Evolutionary conservation across 2,329 filamentous ascomycete genomes (phyloP).

Genomic region (Nemania sp.): DNA sequence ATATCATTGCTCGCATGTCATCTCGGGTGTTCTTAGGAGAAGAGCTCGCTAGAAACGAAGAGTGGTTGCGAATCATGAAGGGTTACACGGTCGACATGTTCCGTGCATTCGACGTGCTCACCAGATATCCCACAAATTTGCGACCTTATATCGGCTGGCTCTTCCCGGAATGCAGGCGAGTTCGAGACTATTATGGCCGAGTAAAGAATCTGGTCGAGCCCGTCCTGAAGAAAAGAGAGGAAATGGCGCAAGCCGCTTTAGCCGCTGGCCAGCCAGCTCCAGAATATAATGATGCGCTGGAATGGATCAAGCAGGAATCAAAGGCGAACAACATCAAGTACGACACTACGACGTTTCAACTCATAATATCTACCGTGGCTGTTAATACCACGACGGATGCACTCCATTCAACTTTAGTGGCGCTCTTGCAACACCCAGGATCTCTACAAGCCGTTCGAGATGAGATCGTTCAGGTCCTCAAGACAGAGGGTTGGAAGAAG

Average conservation of each 20-base stretch:
- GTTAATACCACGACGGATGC: conserved; percentile 45
- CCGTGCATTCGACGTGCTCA: conserved; percentile 40
- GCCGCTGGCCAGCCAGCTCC: conserved; percentile 24
- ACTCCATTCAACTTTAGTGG: conserved; percentile 43
- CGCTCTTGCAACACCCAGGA: conserved; percentile 48
- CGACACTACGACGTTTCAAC: conserved; percentile 38
- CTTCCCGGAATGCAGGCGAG: conserved; percentile 43
- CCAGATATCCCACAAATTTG: conserved; percentile 44
- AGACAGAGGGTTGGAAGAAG: conserved; percentile 33
- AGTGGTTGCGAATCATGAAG: conserved; percentile 48
- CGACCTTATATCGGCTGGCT: conserved; percentile 49
- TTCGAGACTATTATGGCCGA: conserved; percentile 38
- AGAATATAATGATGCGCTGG: conserved; percentile 42
- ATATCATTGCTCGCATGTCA: conserved; percentile 50
- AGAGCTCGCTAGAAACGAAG: conserved; percentile 47
- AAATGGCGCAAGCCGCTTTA: conserved; percentile 21
- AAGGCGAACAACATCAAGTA: conserved; percentile 33
- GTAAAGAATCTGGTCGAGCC: conserved; percentile 34
- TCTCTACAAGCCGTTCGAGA: conserved; percentile 48
- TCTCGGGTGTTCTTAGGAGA: conserved; percentile 52
- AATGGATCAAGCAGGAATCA: conserved; percentile 46
- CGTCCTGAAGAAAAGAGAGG: conserved; percentile 30
- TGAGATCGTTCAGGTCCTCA: conserved; percentile 44
- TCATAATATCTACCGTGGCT: conserved; percentile 40
- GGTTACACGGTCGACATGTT: conserved; percentile 44